A percentile compares a stretch with the other conserved stretches of the same genome.
These are phyloP conservation scores for Fragaria vesca DNA, from an alignment of 306 rosid species.

Conservation along the genomic window DNA sequence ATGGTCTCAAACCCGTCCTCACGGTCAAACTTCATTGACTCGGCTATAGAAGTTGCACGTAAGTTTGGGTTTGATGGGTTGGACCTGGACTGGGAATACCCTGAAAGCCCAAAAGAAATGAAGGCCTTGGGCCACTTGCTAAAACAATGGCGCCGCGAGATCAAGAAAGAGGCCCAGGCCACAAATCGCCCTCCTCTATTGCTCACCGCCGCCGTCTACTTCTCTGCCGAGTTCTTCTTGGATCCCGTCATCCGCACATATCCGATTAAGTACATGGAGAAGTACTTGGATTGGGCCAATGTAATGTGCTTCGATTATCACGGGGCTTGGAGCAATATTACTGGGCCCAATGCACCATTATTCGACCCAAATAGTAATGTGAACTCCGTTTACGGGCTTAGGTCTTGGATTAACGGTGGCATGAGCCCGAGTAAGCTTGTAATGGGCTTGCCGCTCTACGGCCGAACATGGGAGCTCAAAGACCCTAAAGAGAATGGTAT, in stretches of 20 bases:
- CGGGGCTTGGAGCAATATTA: slow-evolving; percentile 51
- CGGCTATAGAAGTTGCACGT: slow-evolving; percentile 53
- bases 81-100: slow-evolving; percentile 79
- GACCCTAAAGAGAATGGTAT: slow-evolving; percentile 37
- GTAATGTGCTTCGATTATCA: slow-evolving; percentile 58
- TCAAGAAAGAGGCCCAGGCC: slow-evolving; percentile 26
- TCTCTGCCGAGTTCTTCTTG: slow-evolving; percentile 36
- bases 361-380: slow-evolving; percentile 44
- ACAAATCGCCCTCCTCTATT: slow-evolving; percentile 37
- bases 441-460: slow-evolving; percentile 69
- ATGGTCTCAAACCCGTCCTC: slow-evolving; percentile 40
- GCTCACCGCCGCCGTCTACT: slow-evolving; percentile 71
- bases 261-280: slow-evolving; percentile 40
- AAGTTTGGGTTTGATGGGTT: slow-evolving; percentile 59
- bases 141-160: slow-evolving; percentile 34
- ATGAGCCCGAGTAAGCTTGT: slow-evolving; percentile 33
- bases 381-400: slow-evolving; percentile 44
- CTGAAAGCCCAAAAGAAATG: slow-evolving; percentile 45
- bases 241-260: slow-evolving; percentile 23
- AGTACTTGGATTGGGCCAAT: slow-evolving; percentile 60
- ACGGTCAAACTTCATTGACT: slow-evolving; percentile 55
- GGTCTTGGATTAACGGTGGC: slow-evolving; percentile 61
- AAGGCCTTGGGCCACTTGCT: slow-evolving; percentile 36
- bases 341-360: slow-evolving; percentile 44
- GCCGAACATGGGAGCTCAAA: slow-evolving; percentile 51